Base-by-base conservation (phyloP, 352 stramenopile genomes). In the Phytophthora chlamydospora region DNA sequence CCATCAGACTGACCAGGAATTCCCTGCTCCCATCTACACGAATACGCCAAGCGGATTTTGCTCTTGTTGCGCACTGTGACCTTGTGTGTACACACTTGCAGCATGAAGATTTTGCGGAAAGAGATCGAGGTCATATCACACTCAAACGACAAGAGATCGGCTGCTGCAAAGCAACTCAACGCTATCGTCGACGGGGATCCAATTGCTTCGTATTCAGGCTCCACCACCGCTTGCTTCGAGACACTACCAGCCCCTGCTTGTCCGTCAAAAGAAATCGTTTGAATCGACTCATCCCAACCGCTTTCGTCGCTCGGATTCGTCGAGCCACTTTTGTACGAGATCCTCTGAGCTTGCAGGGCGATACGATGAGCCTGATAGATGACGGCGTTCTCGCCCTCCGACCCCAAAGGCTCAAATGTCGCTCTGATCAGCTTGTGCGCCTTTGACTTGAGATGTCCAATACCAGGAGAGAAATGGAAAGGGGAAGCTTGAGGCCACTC, bases 51-150 rank as follows among this genome's bases (percentile, higher is more conserved):
- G 2, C 54, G 62, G 33, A 91, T 94, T 47, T 88, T 87, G 63
- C 87, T 91, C 29, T 62, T 82, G 61, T 97, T 97, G 1, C 56
- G 62, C 14, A 97, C 35, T 0, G 66, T 67, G 39, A 95, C 79
- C 50, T 83, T 85, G 63, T 92, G 74, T 0, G 78, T 88, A 50
- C 83, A 95, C 14, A 86, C 73, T 60, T 96, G 89, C 13, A 97
- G 66, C 85, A 97, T 96, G 50, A 95, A 95, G 7, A 88, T 96
- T 32, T 71, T 80, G 13, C 88, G 82, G 43, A 97, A 97, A 1
- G 62, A 31, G 17, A 97, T 83, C 13, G 59, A 57, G 4, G 57
- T 75, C 2, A 68, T 86, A 41, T 93, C 78, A 42, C 79, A 93
- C 27, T 80, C 72, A 41, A 88, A 95, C 1, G 64, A 19, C 6